Base-by-base conservation (phyloP, 306 rosid genomes). In the Rubus idaeus region DNA sequence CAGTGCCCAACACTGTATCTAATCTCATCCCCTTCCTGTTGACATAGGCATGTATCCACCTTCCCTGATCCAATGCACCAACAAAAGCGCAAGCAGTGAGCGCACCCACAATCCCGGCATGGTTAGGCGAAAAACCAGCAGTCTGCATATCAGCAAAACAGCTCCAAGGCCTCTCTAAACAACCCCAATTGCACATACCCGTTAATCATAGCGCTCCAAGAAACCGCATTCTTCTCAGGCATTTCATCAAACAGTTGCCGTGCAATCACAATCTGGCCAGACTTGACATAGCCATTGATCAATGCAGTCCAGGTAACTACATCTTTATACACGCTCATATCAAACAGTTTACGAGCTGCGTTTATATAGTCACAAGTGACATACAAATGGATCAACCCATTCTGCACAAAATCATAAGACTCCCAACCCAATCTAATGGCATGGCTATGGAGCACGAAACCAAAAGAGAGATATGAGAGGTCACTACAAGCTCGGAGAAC, bases 21-120 rank as follows among this genome's bases (percentile, higher is more conserved):
- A 84, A 63, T 46, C 41, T 42, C 78, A 84, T 69, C 68, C 73
- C 65, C 57, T 76, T 87, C 70, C 77, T 74, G 39, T 66, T 79
- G 17, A 81, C 81, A 66, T 68, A 84, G 4, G 84, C 82, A 79
- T 84, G 90, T 81, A 87, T 81, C 90, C 90, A 87, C 77, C 75
- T 87, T 61, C 88, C 90, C 41, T 87, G 86, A 70, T 87, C 86
- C 41, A 87, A 46, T 9, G 86, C 84, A 21, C 90, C 90, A 45
- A 87, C 84, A 51, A 60, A 76, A 73, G 86, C 86, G 61, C 88
- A 87, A 61, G 86, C 84, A 65, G 81, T 76, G n/a, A 87, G 82
- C 13, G 83, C 84, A 18, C 88, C 79, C 41, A 84, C 86, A 72
- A 84, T 81, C 44, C 80, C 81, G 6, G 83, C 79, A 76, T 61